Conservation (phyloP, 441 rosid genomes). For the Gossypium gossypioides region DNA sequence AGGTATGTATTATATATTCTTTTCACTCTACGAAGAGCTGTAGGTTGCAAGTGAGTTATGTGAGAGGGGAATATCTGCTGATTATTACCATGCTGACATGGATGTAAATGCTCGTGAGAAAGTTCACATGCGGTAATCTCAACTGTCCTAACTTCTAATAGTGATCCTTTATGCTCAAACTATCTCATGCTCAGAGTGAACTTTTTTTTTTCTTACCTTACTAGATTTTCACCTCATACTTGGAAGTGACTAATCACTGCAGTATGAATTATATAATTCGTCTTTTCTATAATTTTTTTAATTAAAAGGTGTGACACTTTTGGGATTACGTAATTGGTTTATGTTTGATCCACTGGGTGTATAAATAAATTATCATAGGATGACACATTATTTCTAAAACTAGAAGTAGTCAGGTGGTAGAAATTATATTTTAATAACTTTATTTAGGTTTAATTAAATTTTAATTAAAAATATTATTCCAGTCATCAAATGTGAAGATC, state of each 20-base stretch:
- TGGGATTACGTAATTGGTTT: not conserved
- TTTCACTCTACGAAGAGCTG: slow-evolving; percentile 21
- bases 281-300: not conserved
- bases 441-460: not conserved
- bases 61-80: slow-evolving; percentile 72
- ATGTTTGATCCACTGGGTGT: not conserved
- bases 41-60: slow-evolving; percentile 82
- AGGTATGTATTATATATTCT: not conserved
- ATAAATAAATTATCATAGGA: not conserved
- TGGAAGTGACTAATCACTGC: not conserved
- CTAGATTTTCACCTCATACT: not conserved
- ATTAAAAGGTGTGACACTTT: not conserved
- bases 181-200: not conserved
- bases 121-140: slow-evolving; percentile 65
- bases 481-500: not conserved
- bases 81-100: slow-evolving; percentile 91
- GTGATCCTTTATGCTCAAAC: not conserved
- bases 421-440: not conserved
- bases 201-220: not conserved
- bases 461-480: not conserved
- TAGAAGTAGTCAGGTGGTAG: not conserved
- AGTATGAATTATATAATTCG: not conserved
- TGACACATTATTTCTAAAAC: not conserved
- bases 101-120: slow-evolving; percentile 75
- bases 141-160: slow-evolving; percentile 1